Percentiles rank a stretch among this genome's conserved stretches.
Conservation (phyloP, 192 early-diverging fungal species). For the Coemansia sp. region DNA sequence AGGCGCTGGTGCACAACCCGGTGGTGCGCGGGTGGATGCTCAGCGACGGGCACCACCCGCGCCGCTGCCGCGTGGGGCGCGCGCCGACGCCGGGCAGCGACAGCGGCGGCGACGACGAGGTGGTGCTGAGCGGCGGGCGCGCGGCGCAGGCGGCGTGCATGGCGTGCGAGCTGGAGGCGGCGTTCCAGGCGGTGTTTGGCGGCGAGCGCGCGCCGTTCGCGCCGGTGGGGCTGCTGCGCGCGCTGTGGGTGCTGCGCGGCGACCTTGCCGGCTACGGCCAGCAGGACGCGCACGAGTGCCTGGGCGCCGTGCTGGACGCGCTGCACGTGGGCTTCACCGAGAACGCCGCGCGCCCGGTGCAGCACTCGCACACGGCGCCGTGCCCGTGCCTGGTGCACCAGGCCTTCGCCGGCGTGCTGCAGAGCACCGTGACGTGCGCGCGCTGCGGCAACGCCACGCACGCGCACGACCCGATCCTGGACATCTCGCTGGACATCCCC, state of each 20-base stretch:
- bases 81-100: neutral
- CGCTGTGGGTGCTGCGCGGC: constrained; percentile 84
- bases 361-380: constrained; percentile 15
- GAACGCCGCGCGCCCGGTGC: constrained; percentile 18
- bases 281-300: constrained; percentile 98
- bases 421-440: constrained; percentile 85
- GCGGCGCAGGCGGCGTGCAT: constrained; percentile 58
- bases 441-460: constrained; percentile 74
- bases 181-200: constrained; percentile 75
- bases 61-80: constrained; percentile 52
- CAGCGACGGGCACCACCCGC: constrained; percentile 78
- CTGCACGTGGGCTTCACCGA: constrained; percentile 69
- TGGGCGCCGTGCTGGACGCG: constrained; percentile 82
- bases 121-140: constrained; percentile 4
- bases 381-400: constrained; percentile 88
- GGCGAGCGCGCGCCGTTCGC: constrained; percentile 70
- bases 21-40: constrained; percentile 84
- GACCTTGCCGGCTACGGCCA: constrained; percentile 90
- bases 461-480: constrained; percentile 83
- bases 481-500: constrained; percentile 81
- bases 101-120: constrained; percentile 5
- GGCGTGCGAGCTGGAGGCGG: constrained; percentile 87
- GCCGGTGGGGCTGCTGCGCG: constrained; percentile 75
- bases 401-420: constrained; percentile 83
- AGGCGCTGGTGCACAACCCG: constrained; percentile 90